Percentiles rank a stretch among this genome's conserved stretches.
phyloP scores from a whole-genome alignment of 768 basidiomycete genomes.

The Pulveroboletus sp. region DNA sequence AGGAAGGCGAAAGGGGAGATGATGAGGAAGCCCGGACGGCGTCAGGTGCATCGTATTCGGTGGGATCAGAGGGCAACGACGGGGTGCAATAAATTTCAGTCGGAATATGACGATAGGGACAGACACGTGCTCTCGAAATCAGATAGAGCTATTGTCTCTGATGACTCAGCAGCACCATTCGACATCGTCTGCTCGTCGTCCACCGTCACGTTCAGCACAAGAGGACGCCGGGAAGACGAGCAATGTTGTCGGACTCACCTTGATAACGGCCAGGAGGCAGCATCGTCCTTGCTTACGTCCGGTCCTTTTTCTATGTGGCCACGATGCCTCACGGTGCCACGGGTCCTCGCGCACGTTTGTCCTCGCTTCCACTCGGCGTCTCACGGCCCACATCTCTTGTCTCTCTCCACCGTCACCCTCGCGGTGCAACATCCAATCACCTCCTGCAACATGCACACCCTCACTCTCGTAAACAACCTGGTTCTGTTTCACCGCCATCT shows the following conservation, averaged over 20 bases:
- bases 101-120: conserved; percentile 31
- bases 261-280: conserved; percentile 11
- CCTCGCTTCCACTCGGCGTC: conserved; percentile 15
- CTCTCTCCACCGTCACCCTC: background rate
- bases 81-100: conserved; percentile 9
- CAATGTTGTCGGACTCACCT: conserved; percentile 13
- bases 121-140: conserved; percentile 32
- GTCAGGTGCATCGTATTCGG: background rate
- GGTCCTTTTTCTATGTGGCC: conserved; percentile 24
- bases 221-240: background rate
- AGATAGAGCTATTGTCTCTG: conserved; percentile 12
- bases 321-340: conserved; percentile 28
- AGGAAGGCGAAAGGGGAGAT: background rate
- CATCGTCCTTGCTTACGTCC: conserved; percentile 8
- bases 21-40: background rate
- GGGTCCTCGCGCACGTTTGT: conserved; percentile 36
- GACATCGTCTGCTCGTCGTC: conserved; percentile 2
- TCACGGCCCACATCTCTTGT: conserved; percentile 1
- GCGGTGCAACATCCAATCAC: conserved; percentile 20
- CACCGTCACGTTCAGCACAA: conserved; percentile 8
- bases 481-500: conserved; percentile 8
- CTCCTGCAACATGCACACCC: conserved; percentile 22
- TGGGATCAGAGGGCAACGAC: background rate
- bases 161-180: conserved; percentile 29
- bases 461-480: conserved; percentile 14